Conservation (phyloP, 208 protist genomes). For the Entamoeba invadens region DNA sequence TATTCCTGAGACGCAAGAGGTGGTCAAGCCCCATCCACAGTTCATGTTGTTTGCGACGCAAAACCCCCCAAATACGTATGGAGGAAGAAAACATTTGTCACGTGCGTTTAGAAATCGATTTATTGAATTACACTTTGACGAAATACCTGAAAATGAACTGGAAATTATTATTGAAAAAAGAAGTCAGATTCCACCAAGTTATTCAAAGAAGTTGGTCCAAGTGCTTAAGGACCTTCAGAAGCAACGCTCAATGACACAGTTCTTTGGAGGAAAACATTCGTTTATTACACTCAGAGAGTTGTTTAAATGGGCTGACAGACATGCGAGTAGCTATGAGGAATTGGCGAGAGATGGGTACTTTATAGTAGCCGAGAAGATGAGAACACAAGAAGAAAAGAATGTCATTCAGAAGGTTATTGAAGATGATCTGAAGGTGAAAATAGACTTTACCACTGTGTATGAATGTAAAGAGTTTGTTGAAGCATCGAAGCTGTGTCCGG, state of each 20-base stretch:
- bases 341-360: constrained; percentile 86
- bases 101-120: constrained; percentile 97
- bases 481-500: neutral
- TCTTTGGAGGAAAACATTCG: constrained; percentile 90
- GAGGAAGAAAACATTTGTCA: constrained; percentile 92
- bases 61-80: constrained; percentile 88
- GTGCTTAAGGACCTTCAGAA: constrained; percentile 57
- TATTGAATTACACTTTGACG: constrained; percentile 92
- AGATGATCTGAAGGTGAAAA: constrained; percentile 40
- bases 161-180: constrained; percentile 76
- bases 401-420: constrained; percentile 65
- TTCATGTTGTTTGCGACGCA: constrained; percentile 99
- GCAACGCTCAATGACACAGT: constrained; percentile 35
- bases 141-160: constrained; percentile 88
- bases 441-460: neutral
- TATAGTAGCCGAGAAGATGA: constrained; percentile 84
- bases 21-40: constrained; percentile 79
- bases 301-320: constrained; percentile 92
- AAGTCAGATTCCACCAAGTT: constrained; percentile 69
- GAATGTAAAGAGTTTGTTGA: neutral
- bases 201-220: constrained; percentile 70
- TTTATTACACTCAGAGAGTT: constrained; percentile 98
- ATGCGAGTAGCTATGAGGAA: constrained; percentile 61
- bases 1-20: constrained; percentile 90
- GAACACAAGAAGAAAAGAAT: constrained; percentile 69